phyloP scores from a whole-genome alignment of 2,329 filamentous ascomycete species.

The Pseudocercospora macadamiae region DNA sequence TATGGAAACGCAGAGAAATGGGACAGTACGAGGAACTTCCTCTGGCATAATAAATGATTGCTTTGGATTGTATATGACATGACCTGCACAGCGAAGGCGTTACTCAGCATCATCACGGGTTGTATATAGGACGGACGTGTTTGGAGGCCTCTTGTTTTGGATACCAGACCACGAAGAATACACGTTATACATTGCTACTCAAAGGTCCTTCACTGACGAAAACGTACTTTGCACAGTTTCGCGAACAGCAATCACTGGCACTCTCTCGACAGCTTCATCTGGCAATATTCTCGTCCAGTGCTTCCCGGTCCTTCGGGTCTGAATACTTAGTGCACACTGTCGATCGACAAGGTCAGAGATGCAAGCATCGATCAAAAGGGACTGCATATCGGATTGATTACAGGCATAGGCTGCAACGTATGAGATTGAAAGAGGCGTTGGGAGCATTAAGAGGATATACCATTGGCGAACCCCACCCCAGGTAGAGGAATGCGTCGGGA shows the following conservation, averaged over 20 bases:
- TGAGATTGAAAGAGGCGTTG: background rate
- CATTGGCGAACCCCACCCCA: background rate
- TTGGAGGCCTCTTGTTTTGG: background rate
- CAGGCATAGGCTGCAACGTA: no score
- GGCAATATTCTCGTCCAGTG: slow-evolving; percentile 27
- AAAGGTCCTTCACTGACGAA: slow-evolving; percentile 16
- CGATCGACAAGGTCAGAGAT: background rate
- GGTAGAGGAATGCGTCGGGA: slow-evolving; percentile 4
- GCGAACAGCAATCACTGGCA: slow-evolving; percentile 34
- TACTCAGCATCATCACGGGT: background rate
- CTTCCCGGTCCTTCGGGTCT: slow-evolving; percentile 24
- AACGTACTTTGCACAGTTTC: slow-evolving; percentile 26
- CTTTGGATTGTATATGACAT: slow-evolving; percentile 4
- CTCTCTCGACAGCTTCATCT: slow-evolving; percentile 29
- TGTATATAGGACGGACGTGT: background rate
- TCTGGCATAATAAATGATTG: slow-evolving; percentile 73
- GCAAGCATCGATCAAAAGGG: background rate
- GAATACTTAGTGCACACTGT: slow-evolving; percentile 4
- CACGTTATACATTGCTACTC: background rate
- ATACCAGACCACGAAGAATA: slow-evolving; percentile 4
- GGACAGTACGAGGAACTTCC: slow-evolving; percentile 80
- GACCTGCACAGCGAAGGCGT: slow-evolving; percentile 19
- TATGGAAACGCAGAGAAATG: slow-evolving; percentile 83
- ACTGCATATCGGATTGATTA: no score
- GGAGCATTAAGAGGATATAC: background rate